Percentiles rank a stretch among this genome's conserved stretches.
Conservation (phyloP, 805 yeast genomes). For the Suhomyces emberorum region DNA sequence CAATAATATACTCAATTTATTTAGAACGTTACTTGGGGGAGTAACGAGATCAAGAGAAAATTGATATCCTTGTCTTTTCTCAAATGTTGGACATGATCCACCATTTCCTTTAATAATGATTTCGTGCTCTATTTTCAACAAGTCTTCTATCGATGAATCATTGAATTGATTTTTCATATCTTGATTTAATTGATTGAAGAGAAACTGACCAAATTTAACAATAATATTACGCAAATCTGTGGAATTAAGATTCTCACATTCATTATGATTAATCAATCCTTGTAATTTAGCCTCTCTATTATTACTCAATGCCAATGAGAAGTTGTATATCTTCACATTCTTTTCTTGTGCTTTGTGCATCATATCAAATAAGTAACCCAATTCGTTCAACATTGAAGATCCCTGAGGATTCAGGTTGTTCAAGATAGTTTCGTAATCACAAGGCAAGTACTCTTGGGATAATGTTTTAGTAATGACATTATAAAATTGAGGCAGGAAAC, state of each 20-base stretch:
- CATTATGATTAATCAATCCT: slow-evolving; percentile 53
- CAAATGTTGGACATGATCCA: slow-evolving; percentile 32
- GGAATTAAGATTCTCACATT: slow-evolving; percentile 42
- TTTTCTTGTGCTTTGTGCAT: slow-evolving; percentile 73
- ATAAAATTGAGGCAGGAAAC: slow-evolving; percentile 72
- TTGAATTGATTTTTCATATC: slow-evolving; percentile 44
- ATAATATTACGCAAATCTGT: slow-evolving; percentile 42
- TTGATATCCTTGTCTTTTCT: slow-evolving; percentile 30
- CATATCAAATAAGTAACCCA: slow-evolving; percentile 92
- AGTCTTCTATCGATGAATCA: slow-evolving; percentile 21
- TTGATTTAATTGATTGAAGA: slow-evolving; percentile 48
- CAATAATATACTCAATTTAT: slow-evolving; percentile 17
- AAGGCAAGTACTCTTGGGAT: slow-evolving; percentile 45
- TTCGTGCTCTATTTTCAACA: slow-evolving; percentile 44
- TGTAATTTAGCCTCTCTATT: slow-evolving; percentile 45
- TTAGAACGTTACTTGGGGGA: slow-evolving; percentile 29
- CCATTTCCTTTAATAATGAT: slow-evolving; percentile 39
- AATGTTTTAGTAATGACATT: slow-evolving; percentile 58
- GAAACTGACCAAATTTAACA: slow-evolving; percentile 56
- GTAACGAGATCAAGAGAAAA: slow-evolving; percentile 44
- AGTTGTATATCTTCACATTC: slow-evolving; percentile 73
- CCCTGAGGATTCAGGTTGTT: slow-evolving; percentile 34
- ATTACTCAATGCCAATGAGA: slow-evolving; percentile 44
- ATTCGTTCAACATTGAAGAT: slow-evolving; percentile 65
- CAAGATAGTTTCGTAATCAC: slow-evolving; percentile 29